Percentiles rank a stretch among this genome's conserved stretches.
phyloP scores from a whole-genome alignment of 805 yeast species.

The Hemisphaericaspora nanyangensis region DNA sequence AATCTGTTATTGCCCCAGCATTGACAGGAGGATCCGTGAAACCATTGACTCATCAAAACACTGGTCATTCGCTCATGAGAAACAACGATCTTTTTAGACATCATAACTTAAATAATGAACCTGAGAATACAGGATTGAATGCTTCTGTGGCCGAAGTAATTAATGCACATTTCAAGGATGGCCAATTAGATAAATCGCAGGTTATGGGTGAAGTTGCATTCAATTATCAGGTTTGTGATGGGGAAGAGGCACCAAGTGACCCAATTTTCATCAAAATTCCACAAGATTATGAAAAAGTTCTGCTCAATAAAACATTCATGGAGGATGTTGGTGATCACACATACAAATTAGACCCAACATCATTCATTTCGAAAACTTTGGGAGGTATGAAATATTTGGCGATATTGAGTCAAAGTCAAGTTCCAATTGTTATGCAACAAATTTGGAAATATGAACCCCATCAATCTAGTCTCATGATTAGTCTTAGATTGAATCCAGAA shows the following conservation, averaged over 20 bases:
- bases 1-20: constrained; percentile 18
- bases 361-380: constrained; percentile 59
- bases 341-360: constrained; percentile 44
- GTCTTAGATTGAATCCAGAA: constrained; percentile 53
- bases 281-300: constrained; percentile 48
- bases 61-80: constrained; percentile 31
- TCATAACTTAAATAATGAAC: constrained; percentile 14
- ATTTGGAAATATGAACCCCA: constrained; percentile 85
- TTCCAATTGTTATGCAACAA: constrained; percentile 74
- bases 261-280: constrained; percentile 38
- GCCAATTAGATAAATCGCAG: constrained; percentile 54
- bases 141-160: constrained; percentile 84
- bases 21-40: constrained; percentile 14
- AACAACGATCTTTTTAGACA: constrained; percentile 23
- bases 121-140: constrained; percentile 59
- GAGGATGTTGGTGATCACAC: constrained; percentile 22
- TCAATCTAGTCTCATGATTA: constrained; percentile 82
- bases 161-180: constrained; percentile 70
- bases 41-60: constrained; percentile 27
- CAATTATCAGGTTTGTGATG: constrained; percentile 42
- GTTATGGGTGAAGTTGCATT: constrained; percentile 85
- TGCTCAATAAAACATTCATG: constrained; percentile 37
- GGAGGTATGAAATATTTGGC: constrained; percentile 79
- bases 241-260: constrained; percentile 8
- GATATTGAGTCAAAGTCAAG: constrained; percentile 30